Evolutionary conservation across 352 stramenopile genomes (phyloP), one percentile per base, ranked within the genome.

Genomic region (Phytophthora pinifolia): DNA sequence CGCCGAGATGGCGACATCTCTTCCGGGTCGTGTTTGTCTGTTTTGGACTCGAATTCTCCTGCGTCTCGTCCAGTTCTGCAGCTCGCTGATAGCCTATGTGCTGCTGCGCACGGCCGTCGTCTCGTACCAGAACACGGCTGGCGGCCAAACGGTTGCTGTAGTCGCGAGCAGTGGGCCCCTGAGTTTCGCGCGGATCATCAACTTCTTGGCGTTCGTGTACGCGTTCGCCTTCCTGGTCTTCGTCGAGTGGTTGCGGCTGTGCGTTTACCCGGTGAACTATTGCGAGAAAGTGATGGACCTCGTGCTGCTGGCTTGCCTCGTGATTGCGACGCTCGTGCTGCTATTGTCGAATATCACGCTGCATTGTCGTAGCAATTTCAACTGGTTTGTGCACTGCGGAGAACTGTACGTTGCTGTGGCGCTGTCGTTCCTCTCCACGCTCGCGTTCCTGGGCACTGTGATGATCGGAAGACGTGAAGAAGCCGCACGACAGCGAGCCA

Each of bases 161-260:
- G 80, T 88, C 56, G 62, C 86, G 18, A 74, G 55, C 36, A 88
- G 70, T 34, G 69, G 67, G 15, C 51, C 72, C 2, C 54, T 78
- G 52, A 77, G 47, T 2, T 91, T 79, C 54, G 73, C 68, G 51
- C 67, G 72, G 31, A 53, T 91, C 22, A 74, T 85, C 46, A 85
- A 82, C 34, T 92, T 86, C 53, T 71, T 78, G 34, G 67, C 54
- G 5, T 78, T 92, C 43, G 34, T 92, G n/a, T 86, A 86, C 46
- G 79, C 65, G 9, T 70, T 88, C 41, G 71, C 65, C 46, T 76
- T 85, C 50, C 34, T 88, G 31, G 15, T 89, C 25, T 59, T 82
- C n/a, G 59, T 88, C 32, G 62, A 84, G 41, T 52, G 76, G 43
- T 44, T 80, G 25, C 55, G 61, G 7, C 63, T 83, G 20, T 86